Evolutionary conservation across 345 rosid species (phyloP), one percentile per base, ranked within the genome.

Genomic region (Raphanus sativus): DNA sequence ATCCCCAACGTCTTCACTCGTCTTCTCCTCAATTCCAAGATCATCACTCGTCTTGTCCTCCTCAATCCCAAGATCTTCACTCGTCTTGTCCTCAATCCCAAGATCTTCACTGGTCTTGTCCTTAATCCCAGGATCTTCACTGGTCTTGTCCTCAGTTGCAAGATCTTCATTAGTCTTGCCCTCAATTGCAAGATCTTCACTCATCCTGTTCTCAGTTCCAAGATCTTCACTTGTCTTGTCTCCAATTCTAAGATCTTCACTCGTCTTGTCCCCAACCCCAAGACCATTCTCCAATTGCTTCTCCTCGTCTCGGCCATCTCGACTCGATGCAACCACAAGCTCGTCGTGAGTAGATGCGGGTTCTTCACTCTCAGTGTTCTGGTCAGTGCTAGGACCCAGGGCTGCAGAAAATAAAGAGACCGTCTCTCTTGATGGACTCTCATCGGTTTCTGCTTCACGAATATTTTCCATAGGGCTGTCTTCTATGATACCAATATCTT

Each of bases 401-500:
- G 38, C 29, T 6, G 74, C 69, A 62, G 79, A 54, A 48, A 72
- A 16, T 30, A 74, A 62, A 54, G 82, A 64, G 67, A 38, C 33
- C 0, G 67, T 33, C 66, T 79, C 79, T 65, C 80, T 85, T 85
- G 62, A 70, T 62, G 77, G 81, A 68, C 68, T 80, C 80, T 16
- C 71, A 4, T 13, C 81, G 32, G 78, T 83, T 64, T 79, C 74
- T 67, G 60, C 50, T 81, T 75, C 40, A 62, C 81, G 4, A 16
- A 28, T 62, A 21, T 16, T 34, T 62, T 59, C 66, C 62, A 68
- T 62, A 15, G 61, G 10, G 67, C 6, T 62, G 76, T 71, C 69
- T 58, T 69, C 94, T 62, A 85, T 76, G 26, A 88, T 86, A 38
- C 85, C 85, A 21, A 89, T 72, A 63, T 90, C 97, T 62, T 82